These are phyloP conservation scores for Styphnolobium japonicum DNA, from an alignment of 306 rosid genomes.

Conservation along the genomic window DNA sequence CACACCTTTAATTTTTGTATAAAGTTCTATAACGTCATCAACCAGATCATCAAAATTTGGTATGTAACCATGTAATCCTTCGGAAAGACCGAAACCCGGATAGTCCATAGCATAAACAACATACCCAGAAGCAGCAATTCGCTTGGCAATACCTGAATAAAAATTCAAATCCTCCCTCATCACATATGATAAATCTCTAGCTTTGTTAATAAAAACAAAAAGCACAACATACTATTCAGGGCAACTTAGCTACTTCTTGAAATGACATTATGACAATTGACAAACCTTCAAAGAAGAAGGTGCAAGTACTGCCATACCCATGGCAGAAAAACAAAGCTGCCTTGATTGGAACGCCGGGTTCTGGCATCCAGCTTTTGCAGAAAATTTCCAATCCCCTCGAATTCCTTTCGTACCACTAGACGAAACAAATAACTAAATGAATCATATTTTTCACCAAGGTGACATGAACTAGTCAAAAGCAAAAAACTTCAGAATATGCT, in stretches of 20 bases:
- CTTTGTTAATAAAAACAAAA: not conserved
- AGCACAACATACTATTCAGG: not conserved
- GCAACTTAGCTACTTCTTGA: not conserved
- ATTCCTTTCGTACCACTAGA: slow-evolving; percentile 74
- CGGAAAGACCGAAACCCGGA: slow-evolving; percentile 90
- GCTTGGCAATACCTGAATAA: slow-evolving; percentile 69
- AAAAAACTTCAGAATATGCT: not conserved
- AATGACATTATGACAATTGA: not conserved
- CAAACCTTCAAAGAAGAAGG: slow-evolving; percentile 94
- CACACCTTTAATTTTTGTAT: slow-evolving; percentile 61
- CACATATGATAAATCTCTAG: not conserved
- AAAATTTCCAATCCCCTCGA: slow-evolving; percentile 81
- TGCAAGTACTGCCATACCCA: slow-evolving; percentile 97
- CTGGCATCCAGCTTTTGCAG: slow-evolving; percentile 88
- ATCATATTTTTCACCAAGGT: slow-evolving; percentile 12
- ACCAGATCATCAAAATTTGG: slow-evolving; percentile 67
- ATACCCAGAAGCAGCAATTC: slow-evolving; percentile 76
- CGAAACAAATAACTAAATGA: slow-evolving; percentile 17
- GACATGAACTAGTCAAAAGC: not conserved
- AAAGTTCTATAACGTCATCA: slow-evolving; percentile 69
- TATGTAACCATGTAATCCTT: slow-evolving; percentile 85
- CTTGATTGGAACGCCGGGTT: slow-evolving; percentile 52
- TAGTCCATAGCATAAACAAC: slow-evolving; percentile 80
- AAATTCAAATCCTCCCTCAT: slow-evolving; percentile 7
- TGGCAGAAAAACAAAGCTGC: slow-evolving; percentile 84